Conservation (phyloP, 176 grass and related monocot species). For the Cenchrus fungigraminus region DNA sequence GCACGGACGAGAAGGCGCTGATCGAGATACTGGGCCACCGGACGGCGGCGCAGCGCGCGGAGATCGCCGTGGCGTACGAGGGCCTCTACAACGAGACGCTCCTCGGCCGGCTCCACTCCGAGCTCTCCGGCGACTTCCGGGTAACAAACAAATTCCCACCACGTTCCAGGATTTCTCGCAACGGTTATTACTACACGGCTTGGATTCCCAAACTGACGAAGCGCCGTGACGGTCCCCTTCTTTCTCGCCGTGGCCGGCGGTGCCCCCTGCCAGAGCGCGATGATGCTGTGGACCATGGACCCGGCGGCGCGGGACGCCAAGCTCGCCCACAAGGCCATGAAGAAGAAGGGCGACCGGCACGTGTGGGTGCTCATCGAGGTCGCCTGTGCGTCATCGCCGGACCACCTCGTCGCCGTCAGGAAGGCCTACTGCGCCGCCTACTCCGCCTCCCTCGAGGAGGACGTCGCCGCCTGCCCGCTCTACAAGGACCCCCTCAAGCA, state of each 20-base stretch:
- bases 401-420: constrained; percentile 87
- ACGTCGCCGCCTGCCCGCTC: constrained; percentile 58
- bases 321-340: constrained; percentile 64
- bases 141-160: constrained; percentile 19
- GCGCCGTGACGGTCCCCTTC: background rate
- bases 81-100: constrained; percentile 67
- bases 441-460: constrained; percentile 77
- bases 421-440: constrained; percentile 78
- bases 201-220: background rate
- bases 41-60: constrained; percentile 66
- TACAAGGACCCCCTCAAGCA: constrained; percentile 58
- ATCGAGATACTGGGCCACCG: constrained; percentile 77
- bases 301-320: constrained; percentile 87
- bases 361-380: constrained; percentile 79
- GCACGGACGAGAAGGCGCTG: constrained; percentile 87
- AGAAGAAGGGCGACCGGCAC: constrained; percentile 49
- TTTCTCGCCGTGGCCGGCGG: background rate
- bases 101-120: constrained; percentile 61
- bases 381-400: constrained; percentile 79
- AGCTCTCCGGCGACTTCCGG: constrained; percentile 75
- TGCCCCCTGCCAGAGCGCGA: constrained; percentile 52
- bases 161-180: background rate
- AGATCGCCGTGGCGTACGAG: constrained; percentile 68
- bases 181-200: background rate
- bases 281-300: constrained; percentile 78